A percentile compares a stretch with the other conserved stretches of the same genome.
Evolutionary conservation across 2,329 filamentous ascomycete species (phyloP).

Genomic region (Epichloe festucae): DNA sequence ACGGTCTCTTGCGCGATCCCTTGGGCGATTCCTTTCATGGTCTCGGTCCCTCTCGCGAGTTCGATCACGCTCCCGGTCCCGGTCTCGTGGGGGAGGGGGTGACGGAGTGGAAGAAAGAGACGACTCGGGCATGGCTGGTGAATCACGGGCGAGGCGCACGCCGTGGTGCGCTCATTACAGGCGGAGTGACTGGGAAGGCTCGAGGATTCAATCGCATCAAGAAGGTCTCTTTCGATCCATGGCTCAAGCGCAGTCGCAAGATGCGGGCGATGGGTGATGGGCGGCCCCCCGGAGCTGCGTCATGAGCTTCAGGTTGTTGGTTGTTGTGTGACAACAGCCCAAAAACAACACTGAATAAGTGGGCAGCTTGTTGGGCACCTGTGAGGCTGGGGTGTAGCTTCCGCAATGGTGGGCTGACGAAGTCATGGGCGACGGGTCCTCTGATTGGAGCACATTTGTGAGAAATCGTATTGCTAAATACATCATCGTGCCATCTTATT

Average conservation of each 20-base stretch:
- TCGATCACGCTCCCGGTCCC: not conserved
- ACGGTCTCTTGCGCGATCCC: conserved; percentile 14
- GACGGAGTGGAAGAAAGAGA: conserved; percentile 1
- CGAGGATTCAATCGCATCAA: not conserved
- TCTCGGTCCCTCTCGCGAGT: conserved; percentile 1
- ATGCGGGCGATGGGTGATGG: not conserved
- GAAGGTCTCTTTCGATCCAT: not conserved
- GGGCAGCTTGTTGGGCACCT: not conserved
- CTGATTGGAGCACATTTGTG: no score
- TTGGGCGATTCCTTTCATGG: conserved; percentile 4
- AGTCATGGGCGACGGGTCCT: no score
- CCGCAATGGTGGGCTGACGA: not conserved
- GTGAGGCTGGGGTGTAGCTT: not conserved
- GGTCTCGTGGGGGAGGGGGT: conserved; percentile 1
- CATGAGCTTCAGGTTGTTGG: conserved; percentile 2
- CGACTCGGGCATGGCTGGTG: conserved; percentile 4
- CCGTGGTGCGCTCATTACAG: conserved; percentile 1
- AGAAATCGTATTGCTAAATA: not conserved
- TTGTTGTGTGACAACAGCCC: not conserved
- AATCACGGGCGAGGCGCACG: not conserved
- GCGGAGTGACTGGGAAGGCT: not conserved
- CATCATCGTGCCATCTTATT: not conserved
- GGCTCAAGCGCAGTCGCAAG: conserved; percentile 1
- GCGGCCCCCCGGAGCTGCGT: conserved; percentile 2
- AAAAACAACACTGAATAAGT: not conserved